A percentile compares a stretch with the other conserved stretches of the same genome.
phyloP scores from a whole-genome alignment of 805 yeast genomes.

The Cyberlindnera mycetangii region DNA sequence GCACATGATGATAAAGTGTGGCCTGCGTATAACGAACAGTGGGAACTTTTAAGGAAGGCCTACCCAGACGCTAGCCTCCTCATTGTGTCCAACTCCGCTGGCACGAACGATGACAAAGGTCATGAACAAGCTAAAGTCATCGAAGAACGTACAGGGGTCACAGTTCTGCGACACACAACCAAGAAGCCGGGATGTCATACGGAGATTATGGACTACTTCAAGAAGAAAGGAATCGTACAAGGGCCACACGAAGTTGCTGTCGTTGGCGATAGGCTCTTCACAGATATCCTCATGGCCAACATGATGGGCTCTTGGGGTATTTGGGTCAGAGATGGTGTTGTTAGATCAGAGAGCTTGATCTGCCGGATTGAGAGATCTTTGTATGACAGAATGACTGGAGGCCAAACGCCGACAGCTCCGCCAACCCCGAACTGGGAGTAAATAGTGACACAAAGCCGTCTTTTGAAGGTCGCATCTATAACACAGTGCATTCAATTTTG shows the following conservation, averaged over 20 bases:
- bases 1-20: constrained; percentile 78
- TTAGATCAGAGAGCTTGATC: constrained; percentile 45
- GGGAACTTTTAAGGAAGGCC: constrained; percentile 49
- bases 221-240: constrained; percentile 38
- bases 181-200: constrained; percentile 80
- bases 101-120: constrained; percentile 70
- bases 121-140: constrained; percentile 58
- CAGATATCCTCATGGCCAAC: constrained; percentile 93
- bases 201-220: constrained; percentile 64
- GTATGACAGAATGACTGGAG: constrained; percentile 13
- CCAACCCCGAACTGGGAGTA: constrained; percentile 6
- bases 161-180: constrained; percentile 65
- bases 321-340: constrained; percentile 83
- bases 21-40: constrained; percentile 61
- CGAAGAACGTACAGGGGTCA: constrained; percentile 64
- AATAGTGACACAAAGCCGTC: constrained; percentile 5
- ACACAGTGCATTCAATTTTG: no score
- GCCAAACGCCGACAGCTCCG: background rate
- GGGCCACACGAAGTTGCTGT: constrained; percentile 69
- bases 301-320: constrained; percentile 83
- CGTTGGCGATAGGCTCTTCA: constrained; percentile 87
- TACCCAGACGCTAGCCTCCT: constrained; percentile 66
- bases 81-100: constrained; percentile 92
- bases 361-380: constrained; percentile 50
- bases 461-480: background rate